These are phyloP conservation scores for Penicillium flavigenum DNA, from an alignment of 495 filamentous ascomycete genomes.

Conservation along the genomic window DNA sequence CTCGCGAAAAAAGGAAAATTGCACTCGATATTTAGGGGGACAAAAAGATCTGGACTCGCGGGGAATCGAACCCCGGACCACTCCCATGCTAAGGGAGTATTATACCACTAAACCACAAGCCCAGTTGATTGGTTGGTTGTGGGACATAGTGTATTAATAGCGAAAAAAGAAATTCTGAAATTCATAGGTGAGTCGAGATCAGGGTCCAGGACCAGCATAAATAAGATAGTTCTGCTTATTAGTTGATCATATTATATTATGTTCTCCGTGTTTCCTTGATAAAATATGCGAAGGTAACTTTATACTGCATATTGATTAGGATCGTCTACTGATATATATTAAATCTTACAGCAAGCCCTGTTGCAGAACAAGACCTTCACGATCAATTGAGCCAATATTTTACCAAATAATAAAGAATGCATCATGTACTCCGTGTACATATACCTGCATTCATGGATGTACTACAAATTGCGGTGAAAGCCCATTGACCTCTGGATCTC, in stretches of 20 bases:
- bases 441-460: too few species aligned
- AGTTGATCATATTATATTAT: neutral
- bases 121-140: conserved; percentile 21
- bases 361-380: neutral
- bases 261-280: neutral
- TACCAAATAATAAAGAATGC: neutral
- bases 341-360: neutral
- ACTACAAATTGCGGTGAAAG: neutral
- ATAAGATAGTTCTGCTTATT: neutral
- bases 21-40: neutral
- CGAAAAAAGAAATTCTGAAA: too few species aligned
- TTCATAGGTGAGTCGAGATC: neutral
- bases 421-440: neutral
- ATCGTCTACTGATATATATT: neutral
- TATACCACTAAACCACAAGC: conserved; percentile 51
- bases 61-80: conserved; percentile 61
- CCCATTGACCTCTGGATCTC: neutral
- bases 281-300: neutral
- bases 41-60: conserved; percentile 43
- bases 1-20: neutral
- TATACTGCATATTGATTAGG: neutral
- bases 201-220: neutral
- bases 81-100: conserved; percentile 50
- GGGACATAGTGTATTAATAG: neutral
- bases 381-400: neutral